Evolutionary conservation across 2,329 filamentous ascomycete species (phyloP).

Genomic region (Daldinia sp.): DNA sequence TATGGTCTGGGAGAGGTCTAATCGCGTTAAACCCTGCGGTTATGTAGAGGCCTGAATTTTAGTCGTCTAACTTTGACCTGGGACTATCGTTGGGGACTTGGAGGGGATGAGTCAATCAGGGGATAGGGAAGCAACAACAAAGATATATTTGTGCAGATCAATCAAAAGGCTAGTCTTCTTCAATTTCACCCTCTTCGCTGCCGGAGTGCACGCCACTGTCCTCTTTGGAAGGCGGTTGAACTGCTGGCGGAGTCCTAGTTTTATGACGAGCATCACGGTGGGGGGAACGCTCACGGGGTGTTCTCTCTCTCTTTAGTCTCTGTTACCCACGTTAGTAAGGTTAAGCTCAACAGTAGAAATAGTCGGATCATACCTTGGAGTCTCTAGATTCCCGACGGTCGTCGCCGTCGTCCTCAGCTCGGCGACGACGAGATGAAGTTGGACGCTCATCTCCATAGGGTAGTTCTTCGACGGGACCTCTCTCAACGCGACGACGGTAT

Average conservation of each 20-base stretch:
- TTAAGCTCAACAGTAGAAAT: not conserved
- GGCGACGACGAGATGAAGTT: slow-evolving; percentile 73
- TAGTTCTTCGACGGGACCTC: slow-evolving; percentile 83
- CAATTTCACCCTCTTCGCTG: slow-evolving; percentile 97
- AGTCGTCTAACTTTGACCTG: not conserved
- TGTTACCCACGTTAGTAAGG: slow-evolving; percentile 48
- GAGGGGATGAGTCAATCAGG: not conserved
- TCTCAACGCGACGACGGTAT: slow-evolving; percentile 76
- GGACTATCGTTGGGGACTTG: not conserved
- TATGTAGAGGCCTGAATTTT: not conserved
- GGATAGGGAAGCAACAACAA: not conserved
- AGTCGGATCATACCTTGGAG: slow-evolving; percentile 64
- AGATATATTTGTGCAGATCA: slow-evolving; percentile 8
- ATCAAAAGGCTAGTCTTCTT: slow-evolving; percentile 68
- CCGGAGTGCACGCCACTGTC: slow-evolving; percentile 77
- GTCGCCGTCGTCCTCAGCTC: slow-evolving; percentile 76
- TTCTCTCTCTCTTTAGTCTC: slow-evolving; percentile 67
- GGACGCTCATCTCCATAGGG: slow-evolving; percentile 85
- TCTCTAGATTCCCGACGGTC: slow-evolving; percentile 72
- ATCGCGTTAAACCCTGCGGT: not conserved
- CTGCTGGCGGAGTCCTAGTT: slow-evolving; percentile 62
- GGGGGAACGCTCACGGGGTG: slow-evolving; percentile 68
- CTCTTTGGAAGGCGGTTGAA: slow-evolving; percentile 56
- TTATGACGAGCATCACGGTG: slow-evolving; percentile 64
- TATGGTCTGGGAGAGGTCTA: not conserved